Evolutionary conservation across 768 basidiomycete species (phyloP).

Genomic region (Mycena alexandri): DNA sequence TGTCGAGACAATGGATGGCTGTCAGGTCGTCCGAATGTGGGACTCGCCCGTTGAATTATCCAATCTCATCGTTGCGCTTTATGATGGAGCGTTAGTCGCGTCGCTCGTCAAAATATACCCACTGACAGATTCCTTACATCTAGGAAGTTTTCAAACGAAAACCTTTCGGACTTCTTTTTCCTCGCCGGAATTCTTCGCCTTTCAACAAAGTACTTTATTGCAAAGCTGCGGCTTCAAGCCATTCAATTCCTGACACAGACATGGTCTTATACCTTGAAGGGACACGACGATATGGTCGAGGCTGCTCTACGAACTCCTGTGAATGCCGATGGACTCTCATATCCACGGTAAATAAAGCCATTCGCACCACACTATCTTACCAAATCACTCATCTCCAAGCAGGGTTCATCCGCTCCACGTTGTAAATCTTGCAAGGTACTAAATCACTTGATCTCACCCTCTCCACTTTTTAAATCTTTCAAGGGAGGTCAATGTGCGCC

Average conservation of each 20-base stretch:
- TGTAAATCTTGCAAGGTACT: no score
- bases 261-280: constrained; percentile 67
- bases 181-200: constrained; percentile 70
- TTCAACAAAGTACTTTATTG: constrained; percentile 71
- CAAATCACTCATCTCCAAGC: no score
- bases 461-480: constrained; percentile 70
- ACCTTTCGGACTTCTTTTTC: constrained; percentile 65
- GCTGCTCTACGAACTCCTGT: constrained; percentile 50
- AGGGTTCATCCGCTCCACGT: no score
- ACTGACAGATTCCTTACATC: constrained; percentile 1
- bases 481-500: constrained; percentile 59
- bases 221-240: constrained; percentile 62
- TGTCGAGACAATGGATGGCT: constrained; percentile 56
- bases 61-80: constrained; percentile 64
- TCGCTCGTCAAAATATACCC: background rate
- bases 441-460: constrained; percentile 48
- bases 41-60: constrained; percentile 64
- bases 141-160: constrained; percentile 54
- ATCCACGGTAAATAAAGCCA: constrained; percentile 58
- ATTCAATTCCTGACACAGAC: constrained; percentile 61
- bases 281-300: constrained; percentile 69
- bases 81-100: constrained; percentile 66
- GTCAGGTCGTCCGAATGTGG: constrained; percentile 66
- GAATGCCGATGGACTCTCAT: constrained; percentile 44
- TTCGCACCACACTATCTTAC: no score